These are phyloP conservation scores for Geotrichum fermentans DNA, from an alignment of 1,139 yeast species.

Conservation along the genomic window DNA sequence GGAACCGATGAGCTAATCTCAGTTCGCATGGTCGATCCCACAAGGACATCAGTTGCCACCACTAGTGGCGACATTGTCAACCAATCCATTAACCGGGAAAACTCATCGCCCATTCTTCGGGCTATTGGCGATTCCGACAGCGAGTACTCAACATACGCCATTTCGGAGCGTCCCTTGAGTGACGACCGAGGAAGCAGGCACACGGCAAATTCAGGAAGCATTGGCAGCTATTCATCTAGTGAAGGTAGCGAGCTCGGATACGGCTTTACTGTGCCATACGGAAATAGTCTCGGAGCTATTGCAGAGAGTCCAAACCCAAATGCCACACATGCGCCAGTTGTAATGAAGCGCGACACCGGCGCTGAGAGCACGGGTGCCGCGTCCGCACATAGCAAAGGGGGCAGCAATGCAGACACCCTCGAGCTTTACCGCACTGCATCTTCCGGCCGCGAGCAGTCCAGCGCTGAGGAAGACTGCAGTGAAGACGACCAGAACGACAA, in stretches of 20 bases:
- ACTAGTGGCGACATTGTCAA: not conserved
- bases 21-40: slow-evolving; percentile 56
- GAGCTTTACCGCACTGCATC: slow-evolving; percentile 26
- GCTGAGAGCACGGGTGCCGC: not conserved
- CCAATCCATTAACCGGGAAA: not conserved
- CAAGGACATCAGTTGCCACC: not conserved
- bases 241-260: not conserved
- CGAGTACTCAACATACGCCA: slow-evolving; percentile 7
- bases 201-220: slow-evolving; percentile 3
- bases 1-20: slow-evolving; percentile 81
- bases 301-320: slow-evolving; percentile 3
- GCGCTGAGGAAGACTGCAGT: not conserved
- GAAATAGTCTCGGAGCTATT: not conserved
- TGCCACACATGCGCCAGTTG: not conserved
- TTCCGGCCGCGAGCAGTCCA: slow-evolving; percentile 21
- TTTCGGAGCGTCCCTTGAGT: not conserved
- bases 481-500: not conserved
- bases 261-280: not conserved
- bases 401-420: not conserved
- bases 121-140: slow-evolving; percentile 7
- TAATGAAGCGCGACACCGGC: not conserved
- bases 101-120: slow-evolving; percentile 11
- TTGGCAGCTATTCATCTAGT: slow-evolving; percentile 15
- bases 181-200: not conserved
- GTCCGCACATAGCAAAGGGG: not conserved